These are phyloP conservation scores for Solanum acaule DNA, from an alignment of 257 asterid species.

Conservation along the genomic window DNA sequence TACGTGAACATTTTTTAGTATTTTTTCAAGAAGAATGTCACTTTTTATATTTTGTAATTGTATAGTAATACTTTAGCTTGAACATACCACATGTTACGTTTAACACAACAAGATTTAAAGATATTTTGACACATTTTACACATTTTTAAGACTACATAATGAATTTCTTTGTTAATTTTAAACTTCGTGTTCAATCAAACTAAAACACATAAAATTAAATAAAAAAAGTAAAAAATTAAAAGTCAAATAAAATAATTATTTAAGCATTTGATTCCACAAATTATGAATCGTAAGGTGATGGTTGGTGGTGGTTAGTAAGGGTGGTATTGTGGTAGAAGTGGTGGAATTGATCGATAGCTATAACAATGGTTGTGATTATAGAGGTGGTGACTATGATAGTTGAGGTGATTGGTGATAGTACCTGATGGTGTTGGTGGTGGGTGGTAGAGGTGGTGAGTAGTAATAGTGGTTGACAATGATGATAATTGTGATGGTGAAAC, in stretches of 20 bases:
- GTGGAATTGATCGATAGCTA: neutral
- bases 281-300: neutral
- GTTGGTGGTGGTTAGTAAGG: neutral
- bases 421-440: neutral
- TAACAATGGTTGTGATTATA: neutral
- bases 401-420: neutral
- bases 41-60: neutral
- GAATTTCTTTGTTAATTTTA: neutral
- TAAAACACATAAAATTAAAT: neutral
- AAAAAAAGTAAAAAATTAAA: neutral
- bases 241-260: neutral
- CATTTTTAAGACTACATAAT: neutral
- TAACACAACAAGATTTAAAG: neutral
- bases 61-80: neutral
- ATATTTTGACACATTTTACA: neutral
- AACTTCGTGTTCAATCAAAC: neutral
- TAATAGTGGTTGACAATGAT: neutral
- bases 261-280: neutral
- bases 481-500: neutral
- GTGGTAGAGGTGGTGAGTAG: too few species aligned
- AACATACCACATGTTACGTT: neutral
- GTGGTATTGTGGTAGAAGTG: neutral
- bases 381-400: neutral
- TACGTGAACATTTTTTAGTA: neutral
- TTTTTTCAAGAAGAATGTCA: neutral